These are phyloP conservation scores for Teratosphaeria destructans DNA, from an alignment of 2,329 filamentous ascomycete species.

Conservation along the genomic window DNA sequence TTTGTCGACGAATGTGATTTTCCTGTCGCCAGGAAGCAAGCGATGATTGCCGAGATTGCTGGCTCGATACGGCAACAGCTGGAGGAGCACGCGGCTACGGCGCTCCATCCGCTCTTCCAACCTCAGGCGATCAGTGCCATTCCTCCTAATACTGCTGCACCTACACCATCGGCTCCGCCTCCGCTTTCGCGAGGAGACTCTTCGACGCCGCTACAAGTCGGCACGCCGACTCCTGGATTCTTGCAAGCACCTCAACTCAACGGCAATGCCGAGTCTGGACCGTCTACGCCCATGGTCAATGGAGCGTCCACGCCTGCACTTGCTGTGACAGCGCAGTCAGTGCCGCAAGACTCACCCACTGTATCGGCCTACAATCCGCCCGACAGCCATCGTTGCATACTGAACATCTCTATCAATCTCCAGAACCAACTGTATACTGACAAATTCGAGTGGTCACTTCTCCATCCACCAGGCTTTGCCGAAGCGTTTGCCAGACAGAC, in stretches of 20 bases:
- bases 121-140: conserved; percentile 25
- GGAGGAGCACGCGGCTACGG: conserved; percentile 91
- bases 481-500: conserved; percentile 89
- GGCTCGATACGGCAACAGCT: conserved; percentile 90
- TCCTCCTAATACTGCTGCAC: conserved; percentile 20
- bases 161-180: conserved; percentile 26
- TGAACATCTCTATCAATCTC: conserved; percentile 83
- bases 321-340: conserved; percentile 58
- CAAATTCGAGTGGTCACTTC: conserved; percentile 93
- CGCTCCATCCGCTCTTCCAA: conserved; percentile 85
- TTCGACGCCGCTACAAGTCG: conserved; percentile 28
- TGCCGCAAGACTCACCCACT: conserved; percentile 27
- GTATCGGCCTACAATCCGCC: conserved; percentile 68
- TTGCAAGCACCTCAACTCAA: conserved; percentile 40
- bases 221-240: conserved; percentile 17
- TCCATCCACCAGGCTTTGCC: conserved; percentile 83
- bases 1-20: conserved; percentile 91
- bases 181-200: conserved; percentile 42
- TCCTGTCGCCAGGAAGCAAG: conserved; percentile 54
- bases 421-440: conserved; percentile 88
- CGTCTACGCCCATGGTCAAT: conserved; percentile 35
- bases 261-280: conserved; percentile 34
- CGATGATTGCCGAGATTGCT: conserved; percentile 69
- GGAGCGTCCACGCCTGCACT: conserved; percentile 42
- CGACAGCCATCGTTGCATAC: conserved; percentile 87